These are phyloP conservation scores for Termitomyces sp. DNA, from an alignment of 768 basidiomycete species.

Conservation along the genomic window DNA sequence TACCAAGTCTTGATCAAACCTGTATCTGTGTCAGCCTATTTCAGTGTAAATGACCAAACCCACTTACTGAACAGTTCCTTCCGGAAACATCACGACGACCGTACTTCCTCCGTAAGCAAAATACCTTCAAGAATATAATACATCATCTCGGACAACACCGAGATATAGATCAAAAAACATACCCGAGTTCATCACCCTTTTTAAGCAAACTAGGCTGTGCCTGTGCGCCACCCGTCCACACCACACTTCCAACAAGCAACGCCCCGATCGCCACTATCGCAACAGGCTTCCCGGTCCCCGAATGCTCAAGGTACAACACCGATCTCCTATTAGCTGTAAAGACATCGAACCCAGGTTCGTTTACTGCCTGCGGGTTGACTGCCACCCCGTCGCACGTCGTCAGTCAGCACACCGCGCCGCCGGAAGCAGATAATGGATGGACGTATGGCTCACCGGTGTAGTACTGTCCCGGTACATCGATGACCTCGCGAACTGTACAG, in stretches of 20 bases:
- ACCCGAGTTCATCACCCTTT: conserved; percentile 63
- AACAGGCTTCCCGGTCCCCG: conserved; percentile 37
- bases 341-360: conserved; percentile 57
- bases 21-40: conserved; percentile 9
- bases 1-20: conserved; percentile 60
- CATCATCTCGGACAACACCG: neutral
- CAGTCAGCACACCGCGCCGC: neutral
- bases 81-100: conserved; percentile 53
- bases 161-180: conserved; percentile 1
- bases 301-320: conserved; percentile 46
- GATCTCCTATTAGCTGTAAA: conserved; percentile 61
- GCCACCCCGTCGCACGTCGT: neutral
- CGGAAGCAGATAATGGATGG: too few relatives aligned
- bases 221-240: conserved; percentile 51
- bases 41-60: neutral
- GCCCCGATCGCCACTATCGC: conserved; percentile 77
- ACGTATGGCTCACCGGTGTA: conserved; percentile 43
- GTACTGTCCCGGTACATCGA: conserved; percentile 49
- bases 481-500: conserved; percentile 39
- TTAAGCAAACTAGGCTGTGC: conserved; percentile 39
- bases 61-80: conserved; percentile 37
- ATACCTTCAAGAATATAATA: conserved; percentile 22
- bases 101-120: conserved; percentile 82
- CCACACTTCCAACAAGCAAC: conserved; percentile 73
- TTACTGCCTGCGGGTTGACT: conserved; percentile 79